Conservation (phyloP, 768 basidiomycete species). For the Termitomyces heimii region DNA sequence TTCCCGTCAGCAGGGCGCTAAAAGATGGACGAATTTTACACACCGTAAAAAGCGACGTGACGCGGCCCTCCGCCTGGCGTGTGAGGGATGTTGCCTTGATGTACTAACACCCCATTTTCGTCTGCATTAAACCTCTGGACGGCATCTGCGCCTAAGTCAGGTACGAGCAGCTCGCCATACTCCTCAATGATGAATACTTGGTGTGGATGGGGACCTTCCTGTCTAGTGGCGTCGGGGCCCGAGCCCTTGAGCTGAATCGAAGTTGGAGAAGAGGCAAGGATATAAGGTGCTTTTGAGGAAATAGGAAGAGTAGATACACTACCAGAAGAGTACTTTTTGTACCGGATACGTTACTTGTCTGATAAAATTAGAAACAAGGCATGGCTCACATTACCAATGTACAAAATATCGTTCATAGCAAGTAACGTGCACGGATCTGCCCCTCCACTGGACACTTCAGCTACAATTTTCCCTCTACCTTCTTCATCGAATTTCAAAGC, state of each 20-base stretch:
- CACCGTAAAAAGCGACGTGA: conserved; percentile 62
- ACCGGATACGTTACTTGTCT: background rate
- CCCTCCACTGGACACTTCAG: conserved; percentile 47
- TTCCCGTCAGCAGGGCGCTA: background rate
- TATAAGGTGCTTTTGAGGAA: conserved; percentile 38
- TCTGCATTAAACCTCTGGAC: conserved; percentile 50
- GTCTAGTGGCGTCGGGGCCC: conserved; percentile 63
- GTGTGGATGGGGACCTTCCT: conserved; percentile 73
- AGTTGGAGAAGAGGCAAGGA: conserved; percentile 26
- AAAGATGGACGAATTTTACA: conserved; percentile 11
- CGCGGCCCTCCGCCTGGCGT: conserved; percentile 63
- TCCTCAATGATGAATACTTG: conserved; percentile 51
- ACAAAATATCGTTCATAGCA: conserved; percentile 49
- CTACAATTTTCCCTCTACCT: conserved; percentile 47
- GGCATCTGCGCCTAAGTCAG: conserved; percentile 72
- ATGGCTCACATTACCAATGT: conserved; percentile 67
- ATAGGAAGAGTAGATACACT: conserved; percentile 52
- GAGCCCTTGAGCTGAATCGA: conserved; percentile 41
- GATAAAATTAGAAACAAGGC: background rate
- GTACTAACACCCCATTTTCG: conserved; percentile 38
- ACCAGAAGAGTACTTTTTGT: conserved; percentile 62
- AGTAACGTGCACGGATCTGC: conserved; percentile 60
- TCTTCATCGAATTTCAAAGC: conserved; percentile 52
- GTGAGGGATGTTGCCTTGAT: conserved; percentile 41
- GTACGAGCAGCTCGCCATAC: conserved; percentile 56